Evolutionary conservation across 1,139 yeast genomes (phyloP).

Genomic region (Sugiyamaella neomexicana): DNA sequence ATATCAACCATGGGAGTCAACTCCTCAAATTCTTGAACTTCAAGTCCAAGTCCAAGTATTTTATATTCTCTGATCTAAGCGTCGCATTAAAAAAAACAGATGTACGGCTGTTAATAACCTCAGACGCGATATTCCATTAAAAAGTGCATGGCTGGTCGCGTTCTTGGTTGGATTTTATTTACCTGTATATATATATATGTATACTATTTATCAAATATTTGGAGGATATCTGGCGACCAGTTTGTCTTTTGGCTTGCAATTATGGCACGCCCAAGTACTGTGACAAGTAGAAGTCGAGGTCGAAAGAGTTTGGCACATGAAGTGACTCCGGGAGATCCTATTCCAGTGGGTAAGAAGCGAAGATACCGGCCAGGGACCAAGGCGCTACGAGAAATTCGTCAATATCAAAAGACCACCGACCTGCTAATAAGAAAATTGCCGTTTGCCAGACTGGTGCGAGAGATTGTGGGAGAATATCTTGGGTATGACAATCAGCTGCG

Average conservation of each 20-base stretch:
- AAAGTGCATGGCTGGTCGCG: slow-evolving; percentile 12
- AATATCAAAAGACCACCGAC: slow-evolving; percentile 76
- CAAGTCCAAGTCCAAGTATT: too few relatives aligned
- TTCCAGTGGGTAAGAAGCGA: slow-evolving; percentile 40
- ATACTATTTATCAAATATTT: neutral
- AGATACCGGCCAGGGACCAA: slow-evolving; percentile 71
- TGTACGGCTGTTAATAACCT: neutral
- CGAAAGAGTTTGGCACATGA: slow-evolving; percentile 4
- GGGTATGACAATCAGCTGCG: slow-evolving; percentile 56
- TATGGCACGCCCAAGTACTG: slow-evolving; percentile 10
- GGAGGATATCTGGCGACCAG: neutral
- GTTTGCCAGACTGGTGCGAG: slow-evolving; percentile 83
- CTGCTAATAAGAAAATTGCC: slow-evolving; percentile 79
- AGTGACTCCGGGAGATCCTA: slow-evolving; percentile 2
- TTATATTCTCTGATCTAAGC: neutral
- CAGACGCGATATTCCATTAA: slow-evolving; percentile 7
- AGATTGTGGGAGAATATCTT: slow-evolving; percentile 67
- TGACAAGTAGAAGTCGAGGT: slow-evolving; percentile 5
- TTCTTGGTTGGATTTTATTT: neutral
- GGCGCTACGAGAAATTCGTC: slow-evolving; percentile 76
- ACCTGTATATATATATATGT: neutral
- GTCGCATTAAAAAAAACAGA: neutral
- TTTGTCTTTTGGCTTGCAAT: neutral
- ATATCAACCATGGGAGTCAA: too few relatives aligned
- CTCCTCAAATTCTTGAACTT: too few relatives aligned